Evolutionary conservation across 257 asterid species (phyloP), one percentile per base, ranked within the genome.

Genomic region (Perilla frutescens): DNA sequence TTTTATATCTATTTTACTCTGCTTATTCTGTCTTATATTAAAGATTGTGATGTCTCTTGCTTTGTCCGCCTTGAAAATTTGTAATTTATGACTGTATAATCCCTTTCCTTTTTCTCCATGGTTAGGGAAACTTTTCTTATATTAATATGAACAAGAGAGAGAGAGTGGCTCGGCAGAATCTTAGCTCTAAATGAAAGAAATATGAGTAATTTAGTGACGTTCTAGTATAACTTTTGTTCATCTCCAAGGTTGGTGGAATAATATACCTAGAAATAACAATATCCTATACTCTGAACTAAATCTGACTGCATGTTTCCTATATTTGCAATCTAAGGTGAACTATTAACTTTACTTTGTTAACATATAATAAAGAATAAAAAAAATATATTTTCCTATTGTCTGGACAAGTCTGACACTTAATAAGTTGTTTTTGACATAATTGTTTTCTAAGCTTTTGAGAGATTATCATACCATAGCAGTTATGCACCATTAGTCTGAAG

Each of bases 1-100:
- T 41, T 74, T 70, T 59, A 3, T 48, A 47, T 71, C 32, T 31
- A 37, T 68, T 49, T 62, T 63, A 36, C 37, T 26, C 13, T 72
- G 50, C 72, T 45, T 64, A 4, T 36, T 11, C 6, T 12, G 8
- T 62, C 36, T 50, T 73, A 50, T 62, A n/a, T 26, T 12, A 53
- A 48, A 44, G 56, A 31, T 40, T 63, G 32, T 31, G 6, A 6
- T 10, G 29, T 48, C 51, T 61, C 40, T 71, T 47, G 43, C 51
- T 47, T 60, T 59, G 40, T 71, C 60, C 10, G 6, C n/a, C 12
- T 11, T 11, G 57, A 56, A 41, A 44, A 5, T 2, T 14, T 45
- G 15, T 9, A 49, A 32, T 49, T 45, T n/a, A 9, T 32, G 8
- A 54, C 54, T 9, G 20, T 34, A 43, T 14, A 13, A 32, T 48